Evolutionary conservation across 2,329 filamentous ascomycete species (phyloP).

Genomic region (Hymenoscyphus scutula): DNA sequence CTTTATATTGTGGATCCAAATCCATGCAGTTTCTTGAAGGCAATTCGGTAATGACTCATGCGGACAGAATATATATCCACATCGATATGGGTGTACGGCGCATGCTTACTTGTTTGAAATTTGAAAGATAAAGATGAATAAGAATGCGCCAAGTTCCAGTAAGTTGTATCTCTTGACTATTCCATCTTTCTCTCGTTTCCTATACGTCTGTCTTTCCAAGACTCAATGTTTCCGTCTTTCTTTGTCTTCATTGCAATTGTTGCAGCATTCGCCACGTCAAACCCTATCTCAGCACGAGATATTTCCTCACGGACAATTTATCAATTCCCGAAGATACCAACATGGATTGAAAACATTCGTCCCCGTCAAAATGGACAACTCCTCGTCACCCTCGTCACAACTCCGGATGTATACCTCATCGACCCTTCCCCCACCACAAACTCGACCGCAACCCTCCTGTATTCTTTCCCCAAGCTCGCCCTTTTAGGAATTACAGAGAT

Average conservation of each 20-base stretch:
- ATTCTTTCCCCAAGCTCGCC: slow-evolving; percentile 23
- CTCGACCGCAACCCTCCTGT: slow-evolving; percentile 14
- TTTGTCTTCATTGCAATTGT: not conserved
- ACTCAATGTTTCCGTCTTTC: not conserved
- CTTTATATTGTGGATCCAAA: too few species aligned
- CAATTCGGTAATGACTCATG: not conserved
- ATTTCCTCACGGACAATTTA: slow-evolving; percentile 9
- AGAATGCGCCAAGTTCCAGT: not conserved
- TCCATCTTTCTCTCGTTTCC: not conserved
- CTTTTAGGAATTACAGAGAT: slow-evolving; percentile 40
- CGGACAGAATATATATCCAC: not conserved
- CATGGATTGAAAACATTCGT: slow-evolving; percentile 28
- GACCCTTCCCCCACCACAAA: slow-evolving; percentile 14
- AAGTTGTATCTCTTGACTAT: not conserved
- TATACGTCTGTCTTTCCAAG: not conserved
- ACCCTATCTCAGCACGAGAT: not conserved
- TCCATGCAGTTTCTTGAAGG: not conserved
- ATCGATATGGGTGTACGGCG: not conserved
- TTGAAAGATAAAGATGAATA: not conserved
- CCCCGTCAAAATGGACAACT: slow-evolving; percentile 22
- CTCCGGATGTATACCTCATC: slow-evolving; percentile 19
- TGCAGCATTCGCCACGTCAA: not conserved
- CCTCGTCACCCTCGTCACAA: slow-evolving; percentile 17
- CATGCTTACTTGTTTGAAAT: not conserved
- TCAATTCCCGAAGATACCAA: slow-evolving; percentile 21